Percentiles rank a stretch among this genome's conserved stretches.
Conservation (phyloP, 345 rosid species). For the Populus simonii region DNA sequence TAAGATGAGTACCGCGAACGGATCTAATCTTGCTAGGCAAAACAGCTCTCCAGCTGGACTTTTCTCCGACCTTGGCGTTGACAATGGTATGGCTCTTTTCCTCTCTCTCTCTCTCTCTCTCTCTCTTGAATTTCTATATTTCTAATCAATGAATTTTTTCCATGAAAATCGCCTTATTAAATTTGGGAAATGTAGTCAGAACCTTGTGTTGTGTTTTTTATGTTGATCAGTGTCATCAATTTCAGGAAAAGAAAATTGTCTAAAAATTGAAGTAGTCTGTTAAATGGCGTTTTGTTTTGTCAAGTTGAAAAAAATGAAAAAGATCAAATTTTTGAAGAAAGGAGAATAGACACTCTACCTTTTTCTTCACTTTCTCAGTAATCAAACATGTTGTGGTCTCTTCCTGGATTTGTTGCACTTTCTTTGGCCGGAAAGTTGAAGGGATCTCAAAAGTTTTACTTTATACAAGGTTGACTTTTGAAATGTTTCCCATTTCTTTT, state of each 20-base stretch:
- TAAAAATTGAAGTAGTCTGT: background rate
- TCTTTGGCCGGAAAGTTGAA: background rate
- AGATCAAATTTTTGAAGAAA: background rate
- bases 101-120: background rate
- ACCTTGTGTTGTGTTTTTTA: background rate
- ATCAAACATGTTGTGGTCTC: background rate
- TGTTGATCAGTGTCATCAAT: background rate
- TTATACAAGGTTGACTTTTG: slow-evolving; percentile 18
- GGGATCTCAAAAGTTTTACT: background rate
- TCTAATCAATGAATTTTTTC: background rate
- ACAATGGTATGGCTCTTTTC: slow-evolving; percentile 37
- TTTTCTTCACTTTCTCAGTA: background rate
- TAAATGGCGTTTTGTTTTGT: background rate
- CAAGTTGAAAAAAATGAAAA: background rate
- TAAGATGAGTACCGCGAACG: slow-evolving; percentile 23
- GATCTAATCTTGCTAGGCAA: slow-evolving; percentile 45
- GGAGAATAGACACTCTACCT: background rate
- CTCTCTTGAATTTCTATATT: background rate
- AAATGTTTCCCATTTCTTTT: background rate
- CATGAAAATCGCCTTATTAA: slow-evolving; percentile 4
- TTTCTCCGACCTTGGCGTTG: slow-evolving; percentile 40
- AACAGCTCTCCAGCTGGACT: slow-evolving; percentile 56
- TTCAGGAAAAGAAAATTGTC: background rate
- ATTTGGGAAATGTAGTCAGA: background rate
- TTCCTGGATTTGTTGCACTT: background rate